Conservation (phyloP, 1,284 basidiomycete genomes). For the Pterulicium gracile region DNA sequence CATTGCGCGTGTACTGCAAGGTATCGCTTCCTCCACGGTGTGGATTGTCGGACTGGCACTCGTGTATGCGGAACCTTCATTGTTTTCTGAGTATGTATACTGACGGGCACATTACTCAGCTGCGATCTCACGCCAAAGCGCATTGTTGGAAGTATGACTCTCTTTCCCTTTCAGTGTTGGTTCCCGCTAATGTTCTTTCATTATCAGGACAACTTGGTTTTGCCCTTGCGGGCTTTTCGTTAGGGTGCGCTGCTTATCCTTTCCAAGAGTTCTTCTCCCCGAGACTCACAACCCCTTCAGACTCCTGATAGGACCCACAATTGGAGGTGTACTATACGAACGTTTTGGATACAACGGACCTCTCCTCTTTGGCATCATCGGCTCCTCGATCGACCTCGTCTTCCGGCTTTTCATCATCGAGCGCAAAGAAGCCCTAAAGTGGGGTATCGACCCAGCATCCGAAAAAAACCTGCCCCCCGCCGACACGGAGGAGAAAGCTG, state of each 20-base stretch:
- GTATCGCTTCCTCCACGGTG: slow-evolving; percentile 61
- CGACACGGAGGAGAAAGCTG: background rate
- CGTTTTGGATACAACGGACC: slow-evolving; percentile 66
- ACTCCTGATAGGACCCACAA: slow-evolving; percentile 52
- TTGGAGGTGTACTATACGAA: slow-evolving; percentile 57
- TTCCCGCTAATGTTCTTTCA: slow-evolving; percentile 1
- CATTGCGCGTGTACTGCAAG: slow-evolving; percentile 61
- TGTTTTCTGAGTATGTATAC: background rate
- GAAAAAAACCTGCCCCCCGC: slow-evolving; percentile 4
- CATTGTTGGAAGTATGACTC: slow-evolving; percentile 42
- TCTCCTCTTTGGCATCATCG: slow-evolving; percentile 58
- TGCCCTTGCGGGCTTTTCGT: slow-evolving; percentile 51
- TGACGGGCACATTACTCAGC: too few relatives aligned
- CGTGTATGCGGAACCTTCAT: slow-evolving; percentile 37
- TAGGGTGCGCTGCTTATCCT: slow-evolving; percentile 27
- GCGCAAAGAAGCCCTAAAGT: slow-evolving; percentile 41
- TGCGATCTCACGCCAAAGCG: slow-evolving; percentile 59
- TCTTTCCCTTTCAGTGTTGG: slow-evolving; percentile 8
- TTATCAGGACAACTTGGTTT: slow-evolving; percentile 57
- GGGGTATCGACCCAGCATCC: slow-evolving; percentile 37
- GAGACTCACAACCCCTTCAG: slow-evolving; percentile 15
- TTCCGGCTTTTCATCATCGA: slow-evolving; percentile 56
- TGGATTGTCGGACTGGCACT: slow-evolving; percentile 69
- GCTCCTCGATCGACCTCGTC: slow-evolving; percentile 51
- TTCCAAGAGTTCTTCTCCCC: slow-evolving; percentile 7